These are phyloP conservation scores for Termitomyces sp. DNA, from an alignment of 1,284 basidiomycete species.

Conservation along the genomic window DNA sequence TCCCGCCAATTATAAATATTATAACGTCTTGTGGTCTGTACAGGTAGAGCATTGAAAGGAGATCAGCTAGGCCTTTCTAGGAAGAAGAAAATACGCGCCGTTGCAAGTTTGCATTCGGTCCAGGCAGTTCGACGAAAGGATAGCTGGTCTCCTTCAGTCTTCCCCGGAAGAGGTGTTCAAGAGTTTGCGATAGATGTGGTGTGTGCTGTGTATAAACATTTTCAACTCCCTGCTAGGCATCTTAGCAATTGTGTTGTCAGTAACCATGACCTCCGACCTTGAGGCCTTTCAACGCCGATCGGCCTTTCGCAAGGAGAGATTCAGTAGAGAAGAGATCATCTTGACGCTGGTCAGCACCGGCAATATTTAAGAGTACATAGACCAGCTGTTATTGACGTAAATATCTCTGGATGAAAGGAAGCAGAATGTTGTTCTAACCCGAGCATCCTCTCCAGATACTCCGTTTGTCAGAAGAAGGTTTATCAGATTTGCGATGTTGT, in stretches of 20 bases:
- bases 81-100: conserved; percentile 38
- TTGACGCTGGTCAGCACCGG: conserved; percentile 94
- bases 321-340: conserved; percentile 98
- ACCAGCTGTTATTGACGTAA: conserved; percentile 60
- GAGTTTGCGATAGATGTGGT: conserved; percentile 88
- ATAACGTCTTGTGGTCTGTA: conserved; percentile 91
- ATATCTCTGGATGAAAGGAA: background rate
- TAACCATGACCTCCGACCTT: conserved; percentile 49
- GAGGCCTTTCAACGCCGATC: conserved; percentile 91
- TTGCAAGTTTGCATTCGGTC: conserved; percentile 63
- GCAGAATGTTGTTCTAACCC: conserved; percentile 39
- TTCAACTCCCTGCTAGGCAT: conserved; percentile 76
- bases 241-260: background rate
- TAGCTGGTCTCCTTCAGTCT: conserved; percentile 84
- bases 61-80: background rate
- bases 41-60: conserved; percentile 1
- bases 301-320: conserved; percentile 90
- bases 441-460: conserved; percentile 79
- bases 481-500: conserved; percentile 81
- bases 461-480: conserved; percentile 81
- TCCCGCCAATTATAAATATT: conserved; percentile 90
- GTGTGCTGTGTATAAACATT: conserved; percentile 99
- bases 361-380: conserved; percentile 89
- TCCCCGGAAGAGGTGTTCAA: conserved; percentile 88
- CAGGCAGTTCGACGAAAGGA: conserved; percentile 78